A percentile compares a stretch with the other conserved stretches of the same genome.
These are phyloP conservation scores for Aspergillus homomorphus DNA, from an alignment of 495 filamentous ascomycete genomes.

Conservation along the genomic window DNA sequence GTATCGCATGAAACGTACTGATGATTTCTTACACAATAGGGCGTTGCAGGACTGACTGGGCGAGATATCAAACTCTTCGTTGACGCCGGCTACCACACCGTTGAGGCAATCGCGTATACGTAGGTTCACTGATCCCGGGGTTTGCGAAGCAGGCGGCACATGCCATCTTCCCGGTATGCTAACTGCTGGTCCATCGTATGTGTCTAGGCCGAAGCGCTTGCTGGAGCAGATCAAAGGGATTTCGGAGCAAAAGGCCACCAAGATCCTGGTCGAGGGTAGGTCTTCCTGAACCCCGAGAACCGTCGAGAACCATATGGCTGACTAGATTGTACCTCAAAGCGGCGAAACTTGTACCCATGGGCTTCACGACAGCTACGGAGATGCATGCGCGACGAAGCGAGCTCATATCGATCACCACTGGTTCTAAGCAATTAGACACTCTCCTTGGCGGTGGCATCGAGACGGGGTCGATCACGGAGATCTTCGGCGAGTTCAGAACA, in stretches of 20 bases:
- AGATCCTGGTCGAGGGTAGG: constrained; percentile 86
- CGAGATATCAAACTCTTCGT: constrained; percentile 90
- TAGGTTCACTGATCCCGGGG: constrained; percentile 29
- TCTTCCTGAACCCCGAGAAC: constrained; percentile 12
- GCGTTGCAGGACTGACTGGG: constrained; percentile 80
- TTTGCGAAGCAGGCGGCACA: not conserved
- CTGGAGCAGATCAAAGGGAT: constrained; percentile 96
- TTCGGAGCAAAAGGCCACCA: constrained; percentile 90
- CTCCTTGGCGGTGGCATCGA: constrained; percentile 92
- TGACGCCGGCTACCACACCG: constrained; percentile 90
- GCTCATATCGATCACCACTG: constrained; percentile 95
- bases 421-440: constrained; percentile 94
- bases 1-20: constrained; percentile 2
- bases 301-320: not conserved
- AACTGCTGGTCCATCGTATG: not conserved
- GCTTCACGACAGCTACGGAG: constrained; percentile 98
- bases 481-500: constrained; percentile 97
- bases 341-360: constrained; percentile 95
- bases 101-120: constrained; percentile 94
- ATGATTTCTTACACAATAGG: constrained; percentile 47
- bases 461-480: constrained; percentile 96
- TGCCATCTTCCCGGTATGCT: not conserved
- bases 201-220: constrained; percentile 66
- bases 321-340: constrained; percentile 47
- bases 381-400: constrained; percentile 97